A percentile compares a stretch with the other conserved stretches of the same genome.
Conservation (phyloP, 768 basidiomycete genomes). For the Serendipita sp. region DNA sequence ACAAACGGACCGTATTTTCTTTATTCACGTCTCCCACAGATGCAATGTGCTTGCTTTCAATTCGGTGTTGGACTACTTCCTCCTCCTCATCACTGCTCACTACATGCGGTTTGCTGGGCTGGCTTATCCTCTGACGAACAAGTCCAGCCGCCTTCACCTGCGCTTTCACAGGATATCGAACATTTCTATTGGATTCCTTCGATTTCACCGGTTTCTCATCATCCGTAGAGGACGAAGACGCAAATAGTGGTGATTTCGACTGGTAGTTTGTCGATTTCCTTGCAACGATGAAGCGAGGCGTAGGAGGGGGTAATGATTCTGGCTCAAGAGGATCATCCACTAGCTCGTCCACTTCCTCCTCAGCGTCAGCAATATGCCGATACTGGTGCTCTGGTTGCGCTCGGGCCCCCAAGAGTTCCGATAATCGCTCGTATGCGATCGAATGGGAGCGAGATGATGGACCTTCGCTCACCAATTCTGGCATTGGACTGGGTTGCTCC, state of each 20-base stretch:
- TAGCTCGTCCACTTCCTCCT: not conserved
- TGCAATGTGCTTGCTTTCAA: not conserved
- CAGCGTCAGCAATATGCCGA: not conserved
- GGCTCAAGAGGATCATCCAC: not conserved
- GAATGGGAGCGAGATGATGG: not conserved
- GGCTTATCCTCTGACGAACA: not conserved
- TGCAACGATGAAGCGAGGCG: not conserved
- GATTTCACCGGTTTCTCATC: not conserved
- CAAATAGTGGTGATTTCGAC: not conserved
- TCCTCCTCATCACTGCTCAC: not conserved
- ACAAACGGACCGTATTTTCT: not conserved
- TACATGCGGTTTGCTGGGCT: not conserved
- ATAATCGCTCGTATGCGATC: not conserved
- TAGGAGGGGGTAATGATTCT: not conserved
- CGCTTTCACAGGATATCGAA: not conserved
- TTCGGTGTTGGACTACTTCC: not conserved
- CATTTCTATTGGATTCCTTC: not conserved
- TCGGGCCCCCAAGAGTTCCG: not conserved
- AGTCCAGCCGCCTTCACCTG: not conserved
- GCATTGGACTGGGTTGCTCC: not conserved
- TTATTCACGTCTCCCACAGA: not conserved
- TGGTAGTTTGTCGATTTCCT: not conserved
- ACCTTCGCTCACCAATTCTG: not conserved
- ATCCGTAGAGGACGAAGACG: not conserved
- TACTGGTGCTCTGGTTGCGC: not conserved